Evolutionary conservation across 768 basidiomycete genomes (phyloP).

Genomic region (Podaxis sp.): DNA sequence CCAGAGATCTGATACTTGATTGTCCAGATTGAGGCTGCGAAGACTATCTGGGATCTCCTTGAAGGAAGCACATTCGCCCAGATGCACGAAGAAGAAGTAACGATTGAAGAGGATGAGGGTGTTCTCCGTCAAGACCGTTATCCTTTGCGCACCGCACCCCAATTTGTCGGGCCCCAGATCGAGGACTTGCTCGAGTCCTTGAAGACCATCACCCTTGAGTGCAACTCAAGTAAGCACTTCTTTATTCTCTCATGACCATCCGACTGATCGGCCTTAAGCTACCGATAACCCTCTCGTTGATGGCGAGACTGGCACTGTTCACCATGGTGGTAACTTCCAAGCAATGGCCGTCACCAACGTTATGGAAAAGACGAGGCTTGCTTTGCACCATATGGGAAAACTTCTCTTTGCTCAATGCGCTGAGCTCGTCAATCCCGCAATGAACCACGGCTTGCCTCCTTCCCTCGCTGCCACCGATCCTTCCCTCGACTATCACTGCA

Average conservation of each 20-base stretch:
- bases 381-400: constrained; percentile 66
- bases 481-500: constrained; percentile 76
- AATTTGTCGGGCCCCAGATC: constrained; percentile 83
- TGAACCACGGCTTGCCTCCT: constrained; percentile 82
- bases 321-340: constrained; percentile 89
- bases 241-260: neutral
- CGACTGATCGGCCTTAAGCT: constrained; percentile 35
- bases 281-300: constrained; percentile 89
- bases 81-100: constrained; percentile 67
- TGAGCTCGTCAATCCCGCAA: constrained; percentile 68
- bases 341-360: constrained; percentile 81
- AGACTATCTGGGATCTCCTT: constrained; percentile 63
- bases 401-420: constrained; percentile 64
- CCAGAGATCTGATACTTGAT: neutral
- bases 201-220: constrained; percentile 64
- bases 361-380: constrained; percentile 83
- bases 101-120: constrained; percentile 68
- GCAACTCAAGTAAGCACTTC: constrained; percentile 68
- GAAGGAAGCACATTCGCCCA: constrained; percentile 65
- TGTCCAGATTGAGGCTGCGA: constrained; percentile 61
- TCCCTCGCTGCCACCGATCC: constrained; percentile 77
- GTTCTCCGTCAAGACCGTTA: constrained; percentile 79
- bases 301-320: constrained; percentile 55
- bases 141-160: constrained; percentile 68
- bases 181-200: constrained; percentile 71